Evolutionary conservation across 352 stramenopile genomes (phyloP).

Genomic region (Pythium vanterpoolii): DNA sequence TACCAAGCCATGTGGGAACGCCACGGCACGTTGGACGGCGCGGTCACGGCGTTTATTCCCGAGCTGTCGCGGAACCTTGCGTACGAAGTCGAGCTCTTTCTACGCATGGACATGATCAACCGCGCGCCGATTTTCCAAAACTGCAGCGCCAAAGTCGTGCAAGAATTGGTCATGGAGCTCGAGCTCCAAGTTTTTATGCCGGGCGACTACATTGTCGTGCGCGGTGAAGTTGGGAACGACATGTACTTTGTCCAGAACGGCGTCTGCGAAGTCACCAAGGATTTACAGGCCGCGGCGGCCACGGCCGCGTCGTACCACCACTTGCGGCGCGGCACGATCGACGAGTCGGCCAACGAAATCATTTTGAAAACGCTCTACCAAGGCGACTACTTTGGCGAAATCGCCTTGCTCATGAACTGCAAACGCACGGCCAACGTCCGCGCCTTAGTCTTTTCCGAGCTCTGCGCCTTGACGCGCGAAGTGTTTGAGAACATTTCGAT

Average conservation of each 20-base stretch:
- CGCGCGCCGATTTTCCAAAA: conserved; percentile 79
- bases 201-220: conserved; percentile 79
- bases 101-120: conserved; percentile 88
- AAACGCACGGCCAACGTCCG: conserved; percentile 80
- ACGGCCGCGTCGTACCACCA: conserved; percentile 15
- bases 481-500: conserved; percentile 75
- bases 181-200: conserved; percentile 84
- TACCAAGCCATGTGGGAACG: conserved; percentile 87
- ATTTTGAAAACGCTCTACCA: conserved; percentile 66
- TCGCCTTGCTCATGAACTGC: conserved; percentile 81
- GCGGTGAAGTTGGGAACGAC: conserved; percentile 78
- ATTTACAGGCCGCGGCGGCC: conserved; percentile 25
- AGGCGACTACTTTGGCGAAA: conserved; percentile 82
- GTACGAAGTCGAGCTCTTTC: conserved; percentile 81
- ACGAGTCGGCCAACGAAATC: conserved; percentile 39
- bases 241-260: conserved; percentile 89
- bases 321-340: conserved; percentile 2
- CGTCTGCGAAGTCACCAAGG: conserved; percentile 77
- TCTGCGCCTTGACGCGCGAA: conserved; percentile 70
- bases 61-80: conserved; percentile 78
- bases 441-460: conserved; percentile 65
- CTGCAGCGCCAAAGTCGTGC: conserved; percentile 78
- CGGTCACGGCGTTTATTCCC: conserved; percentile 70
- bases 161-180: conserved; percentile 81
- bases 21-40: conserved; percentile 74